A percentile compares a stretch with the other conserved stretches of the same genome.
phyloP scores from a whole-genome alignment of 2,329 filamentous ascomycete genomes.

The Zymoseptoria crescenta region DNA sequence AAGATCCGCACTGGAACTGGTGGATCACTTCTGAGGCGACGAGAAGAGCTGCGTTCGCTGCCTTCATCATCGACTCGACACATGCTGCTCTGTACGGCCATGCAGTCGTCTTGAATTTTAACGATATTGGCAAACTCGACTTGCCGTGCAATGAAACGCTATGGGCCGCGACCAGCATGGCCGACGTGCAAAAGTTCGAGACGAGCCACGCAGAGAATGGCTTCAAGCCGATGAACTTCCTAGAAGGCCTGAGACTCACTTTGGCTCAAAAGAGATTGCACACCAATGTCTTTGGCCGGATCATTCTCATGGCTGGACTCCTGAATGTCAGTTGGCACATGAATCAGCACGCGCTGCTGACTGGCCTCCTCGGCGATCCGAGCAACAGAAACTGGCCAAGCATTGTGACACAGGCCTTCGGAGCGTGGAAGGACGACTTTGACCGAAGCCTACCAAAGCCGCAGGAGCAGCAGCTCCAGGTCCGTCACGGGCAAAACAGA shows the following conservation, averaged over 20 bases:
- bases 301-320: conserved; percentile 86
- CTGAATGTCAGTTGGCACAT: conserved; percentile 95
- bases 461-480: conserved; percentile 27
- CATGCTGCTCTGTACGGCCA: conserved; percentile 98
- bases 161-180: conserved; percentile 83
- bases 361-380: conserved; percentile 64
- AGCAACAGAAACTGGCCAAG: conserved; percentile 83
- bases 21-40: conserved; percentile 96
- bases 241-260: conserved; percentile 84
- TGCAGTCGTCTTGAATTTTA: conserved; percentile 91
- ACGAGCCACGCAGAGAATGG: conserved; percentile 71
- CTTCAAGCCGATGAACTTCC: conserved; percentile 75
- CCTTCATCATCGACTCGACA: conserved; percentile 90
- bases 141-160: conserved; percentile 87
- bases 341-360: conserved; percentile 90
- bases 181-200: conserved; percentile 79
- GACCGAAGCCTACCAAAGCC: conserved; percentile 67
- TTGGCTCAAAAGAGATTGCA: conserved; percentile 76
- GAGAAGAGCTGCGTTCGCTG: conserved; percentile 79
- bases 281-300: conserved; percentile 89
- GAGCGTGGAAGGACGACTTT: conserved; percentile 88
- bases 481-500: conserved; percentile 26
- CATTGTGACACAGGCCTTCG: conserved; percentile 77
- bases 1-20: conserved; percentile 88
- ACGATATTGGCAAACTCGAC: conserved; percentile 79